phyloP scores from a whole-genome alignment of 768 basidiomycete genomes.

The Suillus spraguei region DNA sequence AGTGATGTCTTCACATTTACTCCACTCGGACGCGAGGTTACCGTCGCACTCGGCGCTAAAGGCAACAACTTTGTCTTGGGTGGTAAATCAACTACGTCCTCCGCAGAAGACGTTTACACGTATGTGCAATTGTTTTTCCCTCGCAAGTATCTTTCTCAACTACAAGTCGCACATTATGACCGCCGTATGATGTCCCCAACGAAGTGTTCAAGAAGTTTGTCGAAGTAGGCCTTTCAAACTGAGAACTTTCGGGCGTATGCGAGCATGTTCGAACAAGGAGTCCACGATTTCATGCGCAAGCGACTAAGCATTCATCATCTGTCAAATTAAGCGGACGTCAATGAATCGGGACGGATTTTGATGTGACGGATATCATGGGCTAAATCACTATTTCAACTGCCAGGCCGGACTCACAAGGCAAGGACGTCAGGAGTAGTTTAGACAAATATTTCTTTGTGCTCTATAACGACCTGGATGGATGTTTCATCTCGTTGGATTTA shows the following conservation, averaged over 20 bases:
- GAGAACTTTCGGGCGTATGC: slow-evolving; percentile 90
- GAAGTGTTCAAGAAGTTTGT: slow-evolving; percentile 95
- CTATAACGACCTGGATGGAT: no score
- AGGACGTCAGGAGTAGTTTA: slow-evolving; percentile 78
- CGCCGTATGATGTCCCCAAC: slow-evolving; percentile 94
- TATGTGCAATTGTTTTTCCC: slow-evolving; percentile 32
- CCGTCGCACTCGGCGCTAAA: slow-evolving; percentile 86
- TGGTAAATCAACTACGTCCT: slow-evolving; percentile 88
- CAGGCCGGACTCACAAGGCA: slow-evolving; percentile 90
- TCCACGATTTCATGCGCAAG: slow-evolving; percentile 68
- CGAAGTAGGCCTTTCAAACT: slow-evolving; percentile 89
- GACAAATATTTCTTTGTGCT: slow-evolving; percentile 84
- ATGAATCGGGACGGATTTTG: slow-evolving; percentile 81
- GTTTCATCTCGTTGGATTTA: slow-evolving; percentile 93
- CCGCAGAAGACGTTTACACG: slow-evolving; percentile 97
- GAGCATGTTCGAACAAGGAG: slow-evolving; percentile 78
- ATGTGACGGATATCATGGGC: slow-evolving; percentile 69
- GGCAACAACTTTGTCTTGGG: slow-evolving; percentile 95
- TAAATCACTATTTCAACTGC: slow-evolving; percentile 97
- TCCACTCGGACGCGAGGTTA: slow-evolving; percentile 85
- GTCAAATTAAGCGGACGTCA: slow-evolving; percentile 65
- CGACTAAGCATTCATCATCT: slow-evolving; percentile 64
- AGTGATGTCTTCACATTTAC: slow-evolving; percentile 96
- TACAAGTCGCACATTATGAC: slow-evolving; percentile 77
- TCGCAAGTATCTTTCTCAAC: slow-evolving; percentile 2